These are phyloP conservation scores for Cladorrhinum samala DNA, from an alignment of 495 filamentous ascomycete genomes.

Conservation along the genomic window DNA sequence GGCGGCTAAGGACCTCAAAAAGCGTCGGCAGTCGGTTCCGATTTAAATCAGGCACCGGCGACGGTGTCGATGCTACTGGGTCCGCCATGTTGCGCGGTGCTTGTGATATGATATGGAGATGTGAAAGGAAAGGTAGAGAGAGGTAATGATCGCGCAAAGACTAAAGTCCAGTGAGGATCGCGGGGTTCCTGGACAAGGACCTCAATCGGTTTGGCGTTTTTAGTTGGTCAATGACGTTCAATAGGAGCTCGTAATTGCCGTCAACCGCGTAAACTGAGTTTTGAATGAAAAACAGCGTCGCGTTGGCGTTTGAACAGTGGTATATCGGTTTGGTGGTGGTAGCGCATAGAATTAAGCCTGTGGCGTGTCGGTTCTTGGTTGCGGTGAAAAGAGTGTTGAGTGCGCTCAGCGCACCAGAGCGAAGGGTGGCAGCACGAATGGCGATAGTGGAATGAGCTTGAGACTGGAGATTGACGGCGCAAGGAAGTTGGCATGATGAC, in stretches of 20 bases:
- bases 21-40: slow-evolving; percentile 88
- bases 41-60: slow-evolving; percentile 41
- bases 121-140: not conserved
- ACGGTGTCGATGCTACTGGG: slow-evolving; percentile 25
- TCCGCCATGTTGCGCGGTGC: slow-evolving; percentile 35
- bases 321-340: not conserved
- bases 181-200: not conserved
- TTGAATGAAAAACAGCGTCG: not conserved
- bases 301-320: not conserved
- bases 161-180: not conserved
- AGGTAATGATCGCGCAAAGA: not conserved
- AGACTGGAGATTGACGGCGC: not conserved
- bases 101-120: not conserved
- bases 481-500: slow-evolving; percentile 9
- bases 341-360: not conserved
- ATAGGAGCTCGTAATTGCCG: not conserved
- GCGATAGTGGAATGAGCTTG: slow-evolving; percentile 3
- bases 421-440: slow-evolving; percentile 1
- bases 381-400: slow-evolving; percentile 10
- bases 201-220: not conserved
- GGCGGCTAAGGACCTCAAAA: slow-evolving; percentile 88
- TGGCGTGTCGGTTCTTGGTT: not conserved
- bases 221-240: not conserved
- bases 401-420: slow-evolving; percentile 15
- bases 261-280: slow-evolving; percentile 3